Evolutionary conservation across 2,329 filamentous ascomycete genomes (phyloP).

Genomic region (Pyrenochaeta sp.): DNA sequence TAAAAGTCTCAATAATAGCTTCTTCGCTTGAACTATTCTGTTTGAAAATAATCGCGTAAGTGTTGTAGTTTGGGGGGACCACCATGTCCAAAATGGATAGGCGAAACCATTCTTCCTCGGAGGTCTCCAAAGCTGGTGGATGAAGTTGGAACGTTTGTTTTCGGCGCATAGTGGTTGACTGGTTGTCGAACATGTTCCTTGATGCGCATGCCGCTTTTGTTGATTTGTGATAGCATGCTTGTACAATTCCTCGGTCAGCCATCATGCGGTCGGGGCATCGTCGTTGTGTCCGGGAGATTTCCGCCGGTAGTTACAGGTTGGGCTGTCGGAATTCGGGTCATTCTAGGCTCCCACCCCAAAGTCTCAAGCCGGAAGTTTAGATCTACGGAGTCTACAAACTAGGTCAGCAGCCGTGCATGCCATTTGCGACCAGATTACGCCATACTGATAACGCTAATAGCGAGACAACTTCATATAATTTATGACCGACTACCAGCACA

Average conservation of each 20-base stretch:
- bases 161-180: not conserved
- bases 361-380: not conserved
- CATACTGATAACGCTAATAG: not conserved
- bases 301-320: not conserved
- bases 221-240: not conserved
- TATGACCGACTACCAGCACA: not conserved
- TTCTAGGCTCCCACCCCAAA: not conserved
- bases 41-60: not conserved
- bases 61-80: not conserved
- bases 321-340: not conserved
- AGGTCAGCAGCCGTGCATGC: not conserved
- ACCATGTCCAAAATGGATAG: not conserved
- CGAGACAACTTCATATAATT: not conserved
- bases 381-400: not conserved
- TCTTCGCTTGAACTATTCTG: not conserved
- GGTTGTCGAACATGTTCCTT: not conserved
- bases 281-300: not conserved
- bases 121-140: not conserved
- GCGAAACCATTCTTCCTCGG: not conserved
- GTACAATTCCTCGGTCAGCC: not conserved
- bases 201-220: not conserved
- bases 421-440: not conserved
- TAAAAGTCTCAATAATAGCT: not conserved
- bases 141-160: not conserved
- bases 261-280: not conserved